These are phyloP conservation scores for Ceratocystis cacaofunesta DNA, from an alignment of 2,329 filamentous ascomycete genomes.

Conservation along the genomic window DNA sequence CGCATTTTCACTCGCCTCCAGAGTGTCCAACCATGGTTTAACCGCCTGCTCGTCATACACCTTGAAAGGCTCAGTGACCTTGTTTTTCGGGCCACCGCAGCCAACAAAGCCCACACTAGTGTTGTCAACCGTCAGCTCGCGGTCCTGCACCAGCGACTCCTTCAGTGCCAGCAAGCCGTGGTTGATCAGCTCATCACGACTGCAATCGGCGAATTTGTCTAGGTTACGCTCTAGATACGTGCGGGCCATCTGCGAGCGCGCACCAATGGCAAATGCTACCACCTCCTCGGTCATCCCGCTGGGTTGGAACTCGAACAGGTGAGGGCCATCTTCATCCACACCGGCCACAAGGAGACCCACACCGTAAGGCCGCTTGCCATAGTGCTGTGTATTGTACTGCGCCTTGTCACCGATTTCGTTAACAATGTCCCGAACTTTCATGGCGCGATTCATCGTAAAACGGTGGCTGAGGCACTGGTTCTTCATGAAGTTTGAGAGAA, in stretches of 20 bases:
- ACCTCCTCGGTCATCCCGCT: conserved; percentile 95
- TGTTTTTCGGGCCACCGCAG: conserved; percentile 37
- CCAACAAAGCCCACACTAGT: conserved; percentile 82
- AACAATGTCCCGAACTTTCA: conserved; percentile 79
- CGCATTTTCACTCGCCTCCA: conserved; percentile 36
- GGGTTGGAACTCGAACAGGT: conserved; percentile 97
- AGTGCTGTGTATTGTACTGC: conserved; percentile 94
- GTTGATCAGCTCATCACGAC: conserved; percentile 71
- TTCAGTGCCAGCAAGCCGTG: conserved; percentile 86
- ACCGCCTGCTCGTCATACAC: conserved; percentile 82
- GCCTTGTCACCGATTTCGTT: conserved; percentile 89
- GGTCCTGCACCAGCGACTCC: conserved; percentile 92
- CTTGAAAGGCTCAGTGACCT: conserved; percentile 62
- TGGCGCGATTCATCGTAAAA: conserved; percentile 87
- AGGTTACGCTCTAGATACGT: conserved; percentile 92
- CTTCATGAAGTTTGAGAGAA: conserved; percentile 99
- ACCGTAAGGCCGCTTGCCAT: conserved; percentile 81
- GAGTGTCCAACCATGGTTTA: conserved; percentile 68
- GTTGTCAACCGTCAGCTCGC: conserved; percentile 94
- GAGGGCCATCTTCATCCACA: conserved; percentile 83
- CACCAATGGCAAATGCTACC: conserved; percentile 88
- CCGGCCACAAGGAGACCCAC: conserved; percentile 79
- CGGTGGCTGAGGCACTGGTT: conserved; percentile 93
- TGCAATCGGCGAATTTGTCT: conserved; percentile 62
- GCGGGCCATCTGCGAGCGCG: conserved; percentile 89